Percentiles rank a stretch among this genome's conserved stretches.
phyloP scores from a whole-genome alignment of 768 basidiomycete species.

The Neoboletus magnificus region DNA sequence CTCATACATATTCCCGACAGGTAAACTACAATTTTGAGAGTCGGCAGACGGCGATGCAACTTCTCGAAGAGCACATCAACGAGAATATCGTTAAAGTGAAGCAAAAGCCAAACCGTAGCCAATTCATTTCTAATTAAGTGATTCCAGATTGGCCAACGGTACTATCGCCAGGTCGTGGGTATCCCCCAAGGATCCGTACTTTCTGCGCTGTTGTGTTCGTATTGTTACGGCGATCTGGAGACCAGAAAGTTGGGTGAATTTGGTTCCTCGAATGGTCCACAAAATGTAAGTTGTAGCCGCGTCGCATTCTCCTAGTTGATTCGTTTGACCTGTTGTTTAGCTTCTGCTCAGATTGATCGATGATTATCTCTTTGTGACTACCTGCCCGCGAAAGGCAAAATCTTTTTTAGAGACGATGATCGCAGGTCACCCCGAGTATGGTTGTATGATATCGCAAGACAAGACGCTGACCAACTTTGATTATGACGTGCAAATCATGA shows the following conservation, averaged over 20 bases:
- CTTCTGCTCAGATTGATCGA: slow-evolving; percentile 84
- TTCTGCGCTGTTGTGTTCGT: slow-evolving; percentile 89
- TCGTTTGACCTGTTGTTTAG: slow-evolving; percentile 37
- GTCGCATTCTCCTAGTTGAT: background rate
- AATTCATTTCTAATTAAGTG: background rate
- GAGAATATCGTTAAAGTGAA: slow-evolving; percentile 87
- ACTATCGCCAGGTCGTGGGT: slow-evolving; percentile 86
- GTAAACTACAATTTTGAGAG: slow-evolving; percentile 52
- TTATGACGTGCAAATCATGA: slow-evolving; percentile 49
- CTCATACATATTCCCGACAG: slow-evolving; percentile 22
- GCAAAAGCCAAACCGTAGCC: background rate
- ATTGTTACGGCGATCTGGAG: slow-evolving; percentile 94
- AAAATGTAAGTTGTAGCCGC: slow-evolving; percentile 51
- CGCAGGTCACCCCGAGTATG: slow-evolving; percentile 88
- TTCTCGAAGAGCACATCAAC: slow-evolving; percentile 86
- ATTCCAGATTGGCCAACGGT: slow-evolving; percentile 69
- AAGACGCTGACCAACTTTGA: slow-evolving; percentile 92
- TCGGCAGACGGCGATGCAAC: slow-evolving; percentile 58
- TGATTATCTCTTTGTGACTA: slow-evolving; percentile 89
- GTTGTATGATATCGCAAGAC: slow-evolving; percentile 82
- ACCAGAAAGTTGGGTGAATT: slow-evolving; percentile 38
- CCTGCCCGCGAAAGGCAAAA: slow-evolving; percentile 53
- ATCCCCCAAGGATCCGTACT: slow-evolving; percentile 98
- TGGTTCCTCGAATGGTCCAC: slow-evolving; percentile 50
- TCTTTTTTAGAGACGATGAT: slow-evolving; percentile 77